Evolutionary conservation across 257 asterid species (phyloP).

Genomic region (Gentiana macrophylla): DNA sequence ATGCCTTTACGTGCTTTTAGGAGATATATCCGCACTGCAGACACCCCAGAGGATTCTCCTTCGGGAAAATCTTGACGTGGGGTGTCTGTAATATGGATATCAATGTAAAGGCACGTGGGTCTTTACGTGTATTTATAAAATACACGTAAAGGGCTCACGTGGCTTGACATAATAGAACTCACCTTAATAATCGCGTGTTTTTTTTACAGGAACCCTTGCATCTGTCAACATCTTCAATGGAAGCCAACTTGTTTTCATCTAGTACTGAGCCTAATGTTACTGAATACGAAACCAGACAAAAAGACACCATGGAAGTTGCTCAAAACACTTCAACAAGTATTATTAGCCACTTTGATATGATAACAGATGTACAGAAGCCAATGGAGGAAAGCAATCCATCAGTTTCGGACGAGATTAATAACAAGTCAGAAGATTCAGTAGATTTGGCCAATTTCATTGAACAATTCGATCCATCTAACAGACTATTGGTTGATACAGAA

Average conservation of each 20-base stretch:
- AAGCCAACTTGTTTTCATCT: conserved; percentile 5
- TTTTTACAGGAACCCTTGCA: conserved; percentile 16
- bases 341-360: conserved; percentile 8
- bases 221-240: conserved; percentile 11
- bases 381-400: neutral
- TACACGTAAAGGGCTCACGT: too few relatives aligned
- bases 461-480: neutral
- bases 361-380: neutral
- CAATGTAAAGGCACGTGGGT: too few relatives aligned
- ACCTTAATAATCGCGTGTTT: too few relatives aligned
- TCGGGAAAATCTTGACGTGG: too few relatives aligned
- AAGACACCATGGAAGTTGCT: conserved; percentile 4
- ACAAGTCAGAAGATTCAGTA: neutral
- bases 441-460: neutral
- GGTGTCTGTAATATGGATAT: too few relatives aligned
- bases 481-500: too few relatives aligned
- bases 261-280: neutral
- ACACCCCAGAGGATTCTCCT: too few relatives aligned
- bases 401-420: neutral
- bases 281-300: conserved; percentile 4
- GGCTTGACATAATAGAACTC: too few relatives aligned
- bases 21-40: too few relatives aligned
- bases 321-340: conserved; percentile 1
- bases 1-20: too few relatives aligned
- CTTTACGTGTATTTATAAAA: too few relatives aligned